These are phyloP conservation scores for Trametes villosa DNA, from an alignment of 768 basidiomycete species.

Conservation along the genomic window DNA sequence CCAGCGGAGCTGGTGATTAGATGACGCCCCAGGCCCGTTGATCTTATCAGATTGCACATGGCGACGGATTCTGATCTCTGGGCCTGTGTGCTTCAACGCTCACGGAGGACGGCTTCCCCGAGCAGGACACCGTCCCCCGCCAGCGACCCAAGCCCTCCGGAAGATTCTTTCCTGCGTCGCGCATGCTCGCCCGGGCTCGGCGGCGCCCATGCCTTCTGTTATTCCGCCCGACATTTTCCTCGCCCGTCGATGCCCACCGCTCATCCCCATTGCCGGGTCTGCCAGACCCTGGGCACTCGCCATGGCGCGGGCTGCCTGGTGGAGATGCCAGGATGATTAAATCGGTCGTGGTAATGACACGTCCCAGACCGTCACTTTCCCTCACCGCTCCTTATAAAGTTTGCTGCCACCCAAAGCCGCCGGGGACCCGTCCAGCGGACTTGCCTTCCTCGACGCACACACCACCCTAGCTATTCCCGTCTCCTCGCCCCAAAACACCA, in stretches of 20 bases:
- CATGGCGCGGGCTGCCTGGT: background rate
- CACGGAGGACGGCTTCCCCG: background rate
- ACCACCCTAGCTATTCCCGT: conserved; percentile 16
- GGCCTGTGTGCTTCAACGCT: background rate
- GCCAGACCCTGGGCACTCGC: conserved; percentile 8
- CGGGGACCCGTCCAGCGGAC: conserved; percentile 7
- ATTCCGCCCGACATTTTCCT: conserved; percentile 10
- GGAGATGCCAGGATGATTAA: background rate
- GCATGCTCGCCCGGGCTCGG: background rate
- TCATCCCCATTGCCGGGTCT: conserved; percentile 2
- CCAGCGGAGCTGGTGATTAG: conserved; percentile 6
- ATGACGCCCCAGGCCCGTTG: background rate
- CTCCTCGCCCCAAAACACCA: background rate
- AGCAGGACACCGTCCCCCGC: background rate
- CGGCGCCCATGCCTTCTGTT: conserved; percentile 6
- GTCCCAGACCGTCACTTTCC: conserved; percentile 1
- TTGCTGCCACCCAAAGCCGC: background rate
- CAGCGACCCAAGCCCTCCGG: background rate
- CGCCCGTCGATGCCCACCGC: background rate
- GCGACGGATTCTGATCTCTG: conserved; percentile 11
- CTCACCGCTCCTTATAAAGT: conserved; percentile 18
- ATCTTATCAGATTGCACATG: conserved; percentile 26
- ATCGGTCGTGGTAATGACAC: conserved; percentile 12
- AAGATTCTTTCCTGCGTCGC: conserved; percentile 6
- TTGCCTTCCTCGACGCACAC: conserved; percentile 8